These are phyloP conservation scores for Lolium multiflorum DNA, from an alignment of 176 grass and related monocot species.

Conservation along the genomic window DNA sequence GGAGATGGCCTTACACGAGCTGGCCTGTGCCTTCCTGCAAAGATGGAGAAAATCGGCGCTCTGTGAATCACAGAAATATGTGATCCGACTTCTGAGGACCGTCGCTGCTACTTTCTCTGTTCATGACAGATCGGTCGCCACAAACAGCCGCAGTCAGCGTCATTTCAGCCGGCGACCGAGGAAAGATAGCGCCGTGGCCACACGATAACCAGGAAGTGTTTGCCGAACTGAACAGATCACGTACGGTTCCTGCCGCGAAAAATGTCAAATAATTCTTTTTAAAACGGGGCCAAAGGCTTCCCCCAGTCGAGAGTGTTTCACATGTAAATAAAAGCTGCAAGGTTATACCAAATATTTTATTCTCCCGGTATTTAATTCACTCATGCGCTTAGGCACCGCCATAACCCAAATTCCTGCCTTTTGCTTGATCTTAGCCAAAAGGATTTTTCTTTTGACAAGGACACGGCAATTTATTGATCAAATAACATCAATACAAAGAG, in stretches of 20 bases:
- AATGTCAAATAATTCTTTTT: no score
- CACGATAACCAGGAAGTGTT: not conserved
- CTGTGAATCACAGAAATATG: not conserved
- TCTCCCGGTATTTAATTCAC: no score
- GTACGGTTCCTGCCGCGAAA: not conserved
- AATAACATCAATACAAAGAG: no score
- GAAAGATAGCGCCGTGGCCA: not conserved
- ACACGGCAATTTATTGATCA: no score
- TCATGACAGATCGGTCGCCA: not conserved
- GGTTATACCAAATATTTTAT: no score
- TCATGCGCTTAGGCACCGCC: no score
- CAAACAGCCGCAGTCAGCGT: not conserved
- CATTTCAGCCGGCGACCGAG: not conserved
- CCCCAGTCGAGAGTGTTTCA: no score
- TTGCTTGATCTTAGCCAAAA: no score
- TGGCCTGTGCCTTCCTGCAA: not conserved
- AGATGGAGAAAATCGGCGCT: conserved; percentile 8
- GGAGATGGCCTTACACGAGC: not conserved
- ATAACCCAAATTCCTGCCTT: no score
- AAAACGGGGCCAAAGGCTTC: no score
- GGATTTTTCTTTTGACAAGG: no score
- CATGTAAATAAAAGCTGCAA: no score
- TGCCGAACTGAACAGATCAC: not conserved
- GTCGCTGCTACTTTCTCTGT: not conserved
- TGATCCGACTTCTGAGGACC: not conserved